Base-by-base conservation (phyloP, 2,329 filamentous ascomycete species). In the Thielaviopsis musarum region DNA sequence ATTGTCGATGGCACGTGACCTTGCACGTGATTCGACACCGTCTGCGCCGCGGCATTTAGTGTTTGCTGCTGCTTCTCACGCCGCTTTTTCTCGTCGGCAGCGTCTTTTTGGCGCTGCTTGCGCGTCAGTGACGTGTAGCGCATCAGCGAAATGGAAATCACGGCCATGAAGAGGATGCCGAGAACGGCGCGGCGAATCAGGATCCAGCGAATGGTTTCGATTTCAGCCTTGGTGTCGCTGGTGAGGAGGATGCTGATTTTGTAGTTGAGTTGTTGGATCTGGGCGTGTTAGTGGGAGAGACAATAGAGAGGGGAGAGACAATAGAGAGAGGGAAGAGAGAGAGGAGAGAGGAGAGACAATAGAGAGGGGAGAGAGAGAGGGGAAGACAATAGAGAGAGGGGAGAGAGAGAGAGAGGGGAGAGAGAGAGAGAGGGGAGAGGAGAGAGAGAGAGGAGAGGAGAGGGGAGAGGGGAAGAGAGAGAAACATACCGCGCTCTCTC, bases 261-360 rank as follows among this genome's bases (percentile, higher is more conserved):
- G 73, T 97, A 95, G 72, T 91, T 95, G 65, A 97, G 79, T 73
- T 95, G 87, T 76, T 96, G 91, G 63, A 95, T 91, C 78, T 88
- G 66, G 24, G 22, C 26, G 4, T 19, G 57, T 69, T 61, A 67
- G 64, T 22, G 22, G 15, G 54, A 7, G 19, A 24, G 5, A 49
- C n/a, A n/a, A n/a, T n/a, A n/a, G n/a, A n/a, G n/a, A n/a, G n/a
- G n/a, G n/a, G n/a, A n/a, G n/a, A n/a, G n/a, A n/a, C n/a, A 48
- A 38, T 3, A 2, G 60, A n/a, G 24, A 45, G 21, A 52, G 54
- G 22, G 13, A 12, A 22, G 26, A 41, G 6, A 45, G 26, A 22
- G 51, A 17, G 22, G 24, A 1, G 22, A 28, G 12, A 13, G 28
- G 13, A n/a, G n/a, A n/a, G n/a, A n/a, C n/a, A n/a, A n/a, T n/a